Evolutionary conservation across 371 early-diverging fungal species (phyloP).

Genomic region (Chytridium lagenaria): DNA sequence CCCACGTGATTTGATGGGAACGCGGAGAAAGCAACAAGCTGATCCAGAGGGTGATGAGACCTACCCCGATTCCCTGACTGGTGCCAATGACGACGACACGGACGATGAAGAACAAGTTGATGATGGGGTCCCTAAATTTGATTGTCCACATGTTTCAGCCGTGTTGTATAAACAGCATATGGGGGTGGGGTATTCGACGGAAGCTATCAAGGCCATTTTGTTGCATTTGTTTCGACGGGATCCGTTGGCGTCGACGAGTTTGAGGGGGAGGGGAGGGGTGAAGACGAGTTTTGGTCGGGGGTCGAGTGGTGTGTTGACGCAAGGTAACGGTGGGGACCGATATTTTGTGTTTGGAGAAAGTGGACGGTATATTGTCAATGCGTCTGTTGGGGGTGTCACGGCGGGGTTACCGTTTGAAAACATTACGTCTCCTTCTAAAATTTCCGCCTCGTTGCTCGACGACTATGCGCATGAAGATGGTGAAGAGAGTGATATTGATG

Average conservation of each 20-base stretch:
- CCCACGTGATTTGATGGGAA: not conserved
- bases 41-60: not conserved
- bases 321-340: too few species aligned
- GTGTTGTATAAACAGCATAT: not conserved
- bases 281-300: not conserved
- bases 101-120: too few species aligned
- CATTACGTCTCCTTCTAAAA: too few species aligned
- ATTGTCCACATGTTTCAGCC: not conserved
- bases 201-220: constrained; percentile 19
- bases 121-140: not conserved
- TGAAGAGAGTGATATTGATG: not conserved
- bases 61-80: not conserved
- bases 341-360: not conserved
- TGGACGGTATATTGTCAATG: not conserved
- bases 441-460: too few species aligned
- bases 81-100: not conserved
- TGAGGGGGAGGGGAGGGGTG: not conserved
- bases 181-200: constrained; percentile 20
- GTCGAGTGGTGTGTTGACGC: not conserved
- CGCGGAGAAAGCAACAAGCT: not conserved
- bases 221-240: constrained; percentile 10
- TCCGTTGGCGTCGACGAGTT: not conserved
- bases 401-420: not conserved
- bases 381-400: not conserved
- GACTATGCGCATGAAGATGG: not conserved